Evolutionary conservation across 73 alveolate genomes (phyloP), one percentile per base, ranked within the genome.

Genomic region (Symbiodinium natans): DNA sequence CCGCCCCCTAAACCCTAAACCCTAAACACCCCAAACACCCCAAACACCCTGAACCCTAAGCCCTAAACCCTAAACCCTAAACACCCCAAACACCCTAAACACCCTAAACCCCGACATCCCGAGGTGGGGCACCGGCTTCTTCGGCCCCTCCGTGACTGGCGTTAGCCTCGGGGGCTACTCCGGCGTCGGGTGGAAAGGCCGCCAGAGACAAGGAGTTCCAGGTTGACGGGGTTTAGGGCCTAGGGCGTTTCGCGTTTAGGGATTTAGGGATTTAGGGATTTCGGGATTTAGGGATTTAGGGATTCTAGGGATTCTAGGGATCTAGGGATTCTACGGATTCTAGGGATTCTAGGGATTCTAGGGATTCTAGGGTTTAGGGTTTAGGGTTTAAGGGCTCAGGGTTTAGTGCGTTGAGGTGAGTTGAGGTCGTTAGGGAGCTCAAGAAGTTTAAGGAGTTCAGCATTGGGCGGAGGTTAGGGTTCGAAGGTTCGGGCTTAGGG

Each of bases 41-140:
- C 6, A 5, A 56, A 56, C 27, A 56, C 27, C 33, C 75, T 21
- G 59, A 56, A 56, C 74, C 74, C 31, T 8, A 56, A 56, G 6
- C 31, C 31, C 15, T 56, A 56, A 56, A 56, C 74, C 31, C 74
- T 21, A 5, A 56, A 56, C 31, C 31, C 74, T n/a, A 15, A 2
- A 56, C 0, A 15, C 75, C 75, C 75, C 75, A 56, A 56, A 25
- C 75, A 27, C 75, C 59, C 17, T 13, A 2, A 46, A 56, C 10
- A 56, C 33, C 75, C 75, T 56, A 56, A 56, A 56, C 75, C 75
- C 43, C 52, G 15, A 75, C 42, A 38, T 11, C 52, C 46, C 86
- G 6, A 87, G 94, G 94, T 87, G 94, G 94, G 94, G 94, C 39
- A 13, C 41, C 23, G 94, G 94, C 46, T 87, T 87, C 84, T 87